Conservation (phyloP, 2,329 filamentous ascomycete genomes). For the Penicillium brevicompactum region DNA sequence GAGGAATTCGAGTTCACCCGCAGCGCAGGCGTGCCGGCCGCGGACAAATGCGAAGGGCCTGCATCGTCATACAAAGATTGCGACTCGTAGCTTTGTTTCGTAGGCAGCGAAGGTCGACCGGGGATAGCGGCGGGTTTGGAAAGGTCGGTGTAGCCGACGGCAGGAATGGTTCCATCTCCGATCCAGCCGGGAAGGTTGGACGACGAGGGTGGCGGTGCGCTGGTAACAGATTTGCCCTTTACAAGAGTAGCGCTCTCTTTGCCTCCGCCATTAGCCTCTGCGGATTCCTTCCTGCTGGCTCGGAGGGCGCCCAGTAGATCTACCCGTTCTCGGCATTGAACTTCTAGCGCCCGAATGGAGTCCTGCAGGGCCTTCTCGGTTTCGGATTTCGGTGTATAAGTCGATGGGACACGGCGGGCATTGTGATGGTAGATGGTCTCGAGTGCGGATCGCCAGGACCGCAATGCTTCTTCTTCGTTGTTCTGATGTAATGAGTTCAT, state of each 20-base stretch:
- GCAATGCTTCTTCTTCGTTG: conserved; percentile 85
- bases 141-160: conserved; percentile 77
- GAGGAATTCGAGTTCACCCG: conserved; percentile 33
- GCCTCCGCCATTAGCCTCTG: conserved; percentile 26
- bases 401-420: conserved; percentile 70
- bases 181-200: conserved; percentile 61
- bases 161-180: conserved; percentile 78
- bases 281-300: conserved; percentile 59
- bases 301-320: conserved; percentile 82
- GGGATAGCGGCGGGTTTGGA: conserved; percentile 69
- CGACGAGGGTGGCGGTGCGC: conserved; percentile 14
- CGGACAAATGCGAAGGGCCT: conserved; percentile 10
- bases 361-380: conserved; percentile 82
- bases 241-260: conserved; percentile 23
- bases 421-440: conserved; percentile 87
- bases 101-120: conserved; percentile 35
- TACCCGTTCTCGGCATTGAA: conserved; percentile 91
- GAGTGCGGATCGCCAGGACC: conserved; percentile 86
- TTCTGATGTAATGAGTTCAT: conserved; percentile 58
- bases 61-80: conserved; percentile 16
- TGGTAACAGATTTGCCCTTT: conserved; percentile 32
- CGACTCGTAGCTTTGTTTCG: conserved; percentile 24
- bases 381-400: conserved; percentile 72
- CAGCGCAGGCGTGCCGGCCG: conserved; percentile 20
- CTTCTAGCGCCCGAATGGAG: conserved; percentile 77